Evolutionary conservation across 2,329 filamentous ascomycete genomes (phyloP).

Genomic region (Bipolaris oryzae): DNA sequence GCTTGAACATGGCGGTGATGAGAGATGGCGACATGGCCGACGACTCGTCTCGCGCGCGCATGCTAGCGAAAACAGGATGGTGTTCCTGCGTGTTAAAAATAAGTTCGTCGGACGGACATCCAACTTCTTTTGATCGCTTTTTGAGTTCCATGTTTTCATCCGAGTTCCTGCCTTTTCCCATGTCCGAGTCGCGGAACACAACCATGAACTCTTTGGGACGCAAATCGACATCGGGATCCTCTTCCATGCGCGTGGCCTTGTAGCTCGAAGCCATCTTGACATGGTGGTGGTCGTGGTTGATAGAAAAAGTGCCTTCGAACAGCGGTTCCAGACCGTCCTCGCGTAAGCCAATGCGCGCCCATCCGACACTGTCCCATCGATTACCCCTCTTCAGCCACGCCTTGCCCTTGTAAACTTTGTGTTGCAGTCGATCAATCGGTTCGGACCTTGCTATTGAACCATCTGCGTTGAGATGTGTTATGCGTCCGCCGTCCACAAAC

Average conservation of each 20-base stretch:
- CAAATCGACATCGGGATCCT: constrained; percentile 69
- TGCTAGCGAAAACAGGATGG: constrained; percentile 67
- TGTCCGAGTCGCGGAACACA: constrained; percentile 89
- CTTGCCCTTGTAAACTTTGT: constrained; percentile 84
- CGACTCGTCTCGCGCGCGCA: constrained; percentile 59
- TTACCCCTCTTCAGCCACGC: constrained; percentile 77
- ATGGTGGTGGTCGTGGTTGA: constrained; percentile 84
- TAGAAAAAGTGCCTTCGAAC: constrained; percentile 87
- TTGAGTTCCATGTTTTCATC: constrained; percentile 67
- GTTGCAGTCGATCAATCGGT: constrained; percentile 70
- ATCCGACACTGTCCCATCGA: constrained; percentile 83
- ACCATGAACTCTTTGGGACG: constrained; percentile 78
- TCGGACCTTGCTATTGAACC: constrained; percentile 72
- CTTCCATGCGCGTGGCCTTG: constrained; percentile 68
- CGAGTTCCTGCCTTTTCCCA: constrained; percentile 50
- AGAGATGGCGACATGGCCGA: constrained; percentile 62
- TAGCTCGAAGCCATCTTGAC: constrained; percentile 79
- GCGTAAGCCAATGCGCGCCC: constrained; percentile 80
- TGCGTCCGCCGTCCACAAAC: constrained; percentile 73
- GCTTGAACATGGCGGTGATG: constrained; percentile 69
- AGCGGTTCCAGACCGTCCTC: constrained; percentile 77
- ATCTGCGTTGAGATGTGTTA: constrained; percentile 74
- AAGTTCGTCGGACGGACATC: constrained; percentile 77
- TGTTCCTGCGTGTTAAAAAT: constrained; percentile 77
- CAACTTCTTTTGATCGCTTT: constrained; percentile 54